These are phyloP conservation scores for Camillea tinctor DNA, from an alignment of 2,329 filamentous ascomycete genomes.

Conservation along the genomic window DNA sequence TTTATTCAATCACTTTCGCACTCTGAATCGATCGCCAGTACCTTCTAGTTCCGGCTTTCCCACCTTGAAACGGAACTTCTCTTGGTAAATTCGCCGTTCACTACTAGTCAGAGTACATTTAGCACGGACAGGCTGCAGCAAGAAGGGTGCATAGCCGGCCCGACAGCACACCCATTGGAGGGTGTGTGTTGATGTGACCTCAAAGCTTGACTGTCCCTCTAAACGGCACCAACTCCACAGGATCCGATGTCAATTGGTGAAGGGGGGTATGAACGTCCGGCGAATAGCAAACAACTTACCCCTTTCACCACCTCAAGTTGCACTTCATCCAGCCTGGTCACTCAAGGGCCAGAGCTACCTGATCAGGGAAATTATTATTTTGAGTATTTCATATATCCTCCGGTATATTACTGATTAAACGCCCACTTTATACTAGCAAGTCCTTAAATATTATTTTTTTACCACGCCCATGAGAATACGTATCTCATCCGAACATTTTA, in stretches of 20 bases:
- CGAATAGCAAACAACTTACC: background rate
- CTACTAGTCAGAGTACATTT: background rate
- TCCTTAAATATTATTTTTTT: too few relatives aligned
- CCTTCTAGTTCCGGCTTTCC: slow-evolving; percentile 1
- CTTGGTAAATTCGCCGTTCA: background rate
- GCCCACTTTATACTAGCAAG: too few relatives aligned
- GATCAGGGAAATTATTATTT: too few relatives aligned
- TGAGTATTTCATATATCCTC: too few relatives aligned
- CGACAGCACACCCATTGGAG: background rate
- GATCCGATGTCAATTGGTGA: background rate
- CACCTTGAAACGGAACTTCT: background rate
- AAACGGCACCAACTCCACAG: slow-evolving; percentile 2
- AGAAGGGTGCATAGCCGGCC: slow-evolving; percentile 1
- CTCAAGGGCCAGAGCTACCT: too few relatives aligned
- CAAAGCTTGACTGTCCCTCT: background rate
- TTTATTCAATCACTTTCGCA: background rate
- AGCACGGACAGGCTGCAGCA: background rate
- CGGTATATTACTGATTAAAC: too few relatives aligned
- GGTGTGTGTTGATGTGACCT: background rate
- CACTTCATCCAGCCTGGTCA: too few relatives aligned
- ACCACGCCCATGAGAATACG: too few relatives aligned
- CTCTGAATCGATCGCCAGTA: background rate
- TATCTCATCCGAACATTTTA: too few relatives aligned
- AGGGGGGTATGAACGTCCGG: background rate
- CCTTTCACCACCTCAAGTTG: too few relatives aligned